Conservation (phyloP, 257 asterid species). For the Voacanga thouarsii region DNA sequence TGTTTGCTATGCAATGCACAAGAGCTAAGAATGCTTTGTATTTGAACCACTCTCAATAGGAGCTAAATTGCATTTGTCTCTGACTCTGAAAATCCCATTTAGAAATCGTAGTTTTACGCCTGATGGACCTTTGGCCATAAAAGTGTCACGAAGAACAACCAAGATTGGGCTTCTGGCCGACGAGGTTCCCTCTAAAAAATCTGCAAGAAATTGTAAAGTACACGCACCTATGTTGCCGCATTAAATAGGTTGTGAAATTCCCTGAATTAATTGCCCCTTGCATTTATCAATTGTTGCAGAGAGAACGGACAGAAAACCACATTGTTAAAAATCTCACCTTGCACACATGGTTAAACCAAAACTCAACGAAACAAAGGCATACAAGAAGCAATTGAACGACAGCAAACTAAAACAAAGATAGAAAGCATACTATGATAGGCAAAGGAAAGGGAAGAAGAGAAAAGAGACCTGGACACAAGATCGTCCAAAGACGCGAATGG, state of each 20-base stretch:
- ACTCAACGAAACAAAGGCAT: neutral
- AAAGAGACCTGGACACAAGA: slow-evolving; percentile 62
- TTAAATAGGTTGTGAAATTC: neutral
- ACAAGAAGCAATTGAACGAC: neutral
- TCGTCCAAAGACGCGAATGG: slow-evolving; percentile 75
- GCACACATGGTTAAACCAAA: neutral
- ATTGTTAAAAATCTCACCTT: neutral
- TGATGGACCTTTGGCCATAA: neutral
- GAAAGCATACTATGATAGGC: neutral
- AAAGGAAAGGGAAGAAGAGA: neutral
- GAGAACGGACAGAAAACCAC: neutral
- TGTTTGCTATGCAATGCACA: too few relatives aligned
- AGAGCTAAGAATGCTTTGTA: too few relatives aligned
- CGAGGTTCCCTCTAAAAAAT: neutral
- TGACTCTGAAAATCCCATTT: neutral
- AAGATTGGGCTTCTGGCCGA: neutral
- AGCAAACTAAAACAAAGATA: neutral
- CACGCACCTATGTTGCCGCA: neutral
- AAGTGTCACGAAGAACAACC: neutral
- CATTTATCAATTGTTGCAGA: neutral
- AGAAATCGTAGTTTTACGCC: neutral
- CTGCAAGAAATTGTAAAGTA: neutral
- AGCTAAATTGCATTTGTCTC: too few relatives aligned
- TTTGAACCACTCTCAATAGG: too few relatives aligned
- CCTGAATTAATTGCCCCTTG: neutral